Evolutionary conservation across 2,329 filamentous ascomycete genomes (phyloP), one percentile per base, ranked within the genome.

Genomic region (Claviceps sp.): DNA sequence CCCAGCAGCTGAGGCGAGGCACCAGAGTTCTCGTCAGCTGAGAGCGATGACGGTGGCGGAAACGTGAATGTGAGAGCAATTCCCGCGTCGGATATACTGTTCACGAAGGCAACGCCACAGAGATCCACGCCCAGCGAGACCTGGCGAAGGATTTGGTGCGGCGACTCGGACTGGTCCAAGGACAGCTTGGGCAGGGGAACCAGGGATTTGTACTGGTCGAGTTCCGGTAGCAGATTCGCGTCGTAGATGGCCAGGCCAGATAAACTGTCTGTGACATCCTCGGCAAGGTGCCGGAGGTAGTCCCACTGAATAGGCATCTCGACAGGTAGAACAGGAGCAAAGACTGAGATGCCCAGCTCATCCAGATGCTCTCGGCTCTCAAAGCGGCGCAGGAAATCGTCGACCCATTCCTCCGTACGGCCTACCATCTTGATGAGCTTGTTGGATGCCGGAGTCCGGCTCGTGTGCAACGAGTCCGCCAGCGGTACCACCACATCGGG

Each of bases 61-160:
- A 97, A 95, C 2, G 70, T 68, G 62, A 97, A 97, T 20, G 79
- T 77, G 20, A 97, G 71, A 1, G 88, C 89, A 34, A 97, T 83
- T 2, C 93, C 93, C 1, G 85, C 81, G 64, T 98, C 90, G 0
- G 90, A 93, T 4, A 80, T 77, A 37, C 71, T 70, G 50, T 81
- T 82, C 50, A 93, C 69, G 61, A 95, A 93, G 0, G 88, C 83
- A 1, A 93, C 67, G 0, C 84, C 82, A 63, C 93, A 80, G 17
- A 96, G 58, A 62, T 98, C 93, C 49, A 89, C 75, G 5, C 93
- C 93, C 1, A 86, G 74, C 0, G 79, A 72, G 20, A 96, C 70
- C 50, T 93, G 86, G 4, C 81, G 76, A 1, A 98, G 76, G 13
- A 96, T 69, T 23, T 87, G 80, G 46, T 90, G 86, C 0, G 93